Percentiles rank a stretch among this genome's conserved stretches.
Conservation (phyloP, 2,329 filamentous ascomycete species). For the Achaetomium macrosporum region DNA sequence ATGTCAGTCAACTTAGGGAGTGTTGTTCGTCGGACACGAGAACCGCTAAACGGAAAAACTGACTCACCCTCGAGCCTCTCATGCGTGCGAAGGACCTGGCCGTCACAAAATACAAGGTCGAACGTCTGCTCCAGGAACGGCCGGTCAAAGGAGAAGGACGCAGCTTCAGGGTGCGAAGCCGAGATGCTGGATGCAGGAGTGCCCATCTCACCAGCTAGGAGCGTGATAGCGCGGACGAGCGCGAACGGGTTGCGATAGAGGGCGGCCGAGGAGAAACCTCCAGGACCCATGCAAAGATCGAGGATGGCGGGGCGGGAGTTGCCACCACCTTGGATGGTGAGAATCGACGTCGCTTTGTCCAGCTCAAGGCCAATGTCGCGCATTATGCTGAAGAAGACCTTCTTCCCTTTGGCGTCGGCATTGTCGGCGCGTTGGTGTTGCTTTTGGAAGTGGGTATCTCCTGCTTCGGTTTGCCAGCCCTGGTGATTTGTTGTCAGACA, state of each 20-base stretch:
- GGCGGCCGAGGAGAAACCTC: conserved; percentile 41
- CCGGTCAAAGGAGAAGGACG: conserved; percentile 28
- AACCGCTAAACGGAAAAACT: not conserved
- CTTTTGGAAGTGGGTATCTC: conserved; percentile 37
- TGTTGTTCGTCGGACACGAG: too few species aligned
- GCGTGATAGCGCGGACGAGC: conserved; percentile 26
- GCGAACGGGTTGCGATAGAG: conserved; percentile 33
- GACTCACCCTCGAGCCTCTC: conserved; percentile 10
- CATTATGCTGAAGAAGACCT: conserved; percentile 40
- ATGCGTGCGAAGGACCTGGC: conserved; percentile 40
- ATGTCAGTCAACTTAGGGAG: not conserved
- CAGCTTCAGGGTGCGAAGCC: conserved; percentile 28
- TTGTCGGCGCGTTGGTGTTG: conserved; percentile 36
- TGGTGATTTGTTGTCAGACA: conserved; percentile 19
- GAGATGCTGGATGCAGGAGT: conserved; percentile 27
- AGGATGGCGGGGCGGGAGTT: conserved; percentile 33
- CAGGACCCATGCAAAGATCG: conserved; percentile 52
- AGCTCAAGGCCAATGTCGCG: conserved; percentile 38
- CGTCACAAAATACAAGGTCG: conserved; percentile 43
- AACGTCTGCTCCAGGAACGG: conserved; percentile 29
- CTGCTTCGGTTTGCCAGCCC: conserved; percentile 41
- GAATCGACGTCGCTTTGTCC: conserved; percentile 29
- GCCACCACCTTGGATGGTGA: conserved; percentile 23
- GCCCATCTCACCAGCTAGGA: conserved; percentile 41
- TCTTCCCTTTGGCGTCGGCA: conserved; percentile 16